A percentile compares a stretch with the other conserved stretches of the same genome.
phyloP scores from a whole-genome alignment of 495 filamentous ascomycete species.

The Patellaria atrata region DNA sequence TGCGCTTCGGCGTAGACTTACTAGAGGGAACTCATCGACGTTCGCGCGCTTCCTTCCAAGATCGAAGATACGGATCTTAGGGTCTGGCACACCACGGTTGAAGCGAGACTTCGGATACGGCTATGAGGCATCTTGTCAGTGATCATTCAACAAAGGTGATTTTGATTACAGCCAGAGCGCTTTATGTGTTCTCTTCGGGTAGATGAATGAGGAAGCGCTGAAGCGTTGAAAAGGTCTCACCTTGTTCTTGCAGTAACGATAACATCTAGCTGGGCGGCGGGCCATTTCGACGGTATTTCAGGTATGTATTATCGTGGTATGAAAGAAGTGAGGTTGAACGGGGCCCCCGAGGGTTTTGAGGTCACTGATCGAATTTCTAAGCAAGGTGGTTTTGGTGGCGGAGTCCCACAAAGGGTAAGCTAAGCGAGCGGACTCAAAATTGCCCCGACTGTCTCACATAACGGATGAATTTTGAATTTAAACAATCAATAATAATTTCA shows the following conservation, averaged over 20 bases:
- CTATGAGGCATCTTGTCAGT: constrained; percentile 43
- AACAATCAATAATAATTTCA: too few relatives aligned
- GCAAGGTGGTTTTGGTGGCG: not conserved
- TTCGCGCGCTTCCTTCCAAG: constrained; percentile 95
- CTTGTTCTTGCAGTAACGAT: constrained; percentile 99
- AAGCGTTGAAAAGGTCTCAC: too few relatives aligned
- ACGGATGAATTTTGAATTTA: too few relatives aligned
- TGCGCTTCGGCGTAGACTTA: too few relatives aligned
- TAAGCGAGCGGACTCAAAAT: too few relatives aligned
- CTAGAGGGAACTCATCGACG: constrained; percentile 96
- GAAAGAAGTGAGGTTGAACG: not conserved
- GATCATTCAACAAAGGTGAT: constrained; percentile 17
- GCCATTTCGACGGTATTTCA: constrained; percentile 74
- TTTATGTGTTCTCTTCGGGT: constrained; percentile 11
- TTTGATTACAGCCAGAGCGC: not conserved
- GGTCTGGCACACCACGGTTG: constrained; percentile 99
- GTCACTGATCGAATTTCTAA: not conserved
- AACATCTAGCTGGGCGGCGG: constrained; percentile 94
- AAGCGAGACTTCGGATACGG: constrained; percentile 99
- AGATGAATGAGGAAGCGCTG: too few relatives aligned
- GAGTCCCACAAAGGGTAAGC: too few relatives aligned
- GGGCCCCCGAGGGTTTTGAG: constrained; percentile 1
- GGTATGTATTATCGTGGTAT: constrained; percentile 2
- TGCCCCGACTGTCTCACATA: too few relatives aligned
- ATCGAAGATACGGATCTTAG: constrained; percentile 99